These are phyloP conservation scores for Tricholoma sp. DNA, from an alignment of 768 basidiomycete species.

Conservation along the genomic window DNA sequence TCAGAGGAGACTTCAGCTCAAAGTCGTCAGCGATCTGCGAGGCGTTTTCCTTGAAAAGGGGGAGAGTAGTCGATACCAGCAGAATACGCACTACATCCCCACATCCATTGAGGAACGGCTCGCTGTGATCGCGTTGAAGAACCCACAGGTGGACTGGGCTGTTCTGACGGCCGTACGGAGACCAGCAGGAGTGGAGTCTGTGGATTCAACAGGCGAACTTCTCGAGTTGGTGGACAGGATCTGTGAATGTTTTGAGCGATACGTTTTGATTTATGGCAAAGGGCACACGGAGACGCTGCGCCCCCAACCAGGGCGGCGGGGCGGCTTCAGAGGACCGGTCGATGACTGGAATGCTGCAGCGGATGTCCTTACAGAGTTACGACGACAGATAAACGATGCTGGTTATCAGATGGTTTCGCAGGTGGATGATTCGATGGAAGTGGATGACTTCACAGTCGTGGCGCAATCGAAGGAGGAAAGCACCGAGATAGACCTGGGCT, in stretches of 20 bases:
- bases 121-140: not conserved
- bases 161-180: not conserved
- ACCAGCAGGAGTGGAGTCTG: not conserved
- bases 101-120: not conserved
- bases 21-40: not conserved
- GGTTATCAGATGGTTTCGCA: not conserved
- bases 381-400: not conserved
- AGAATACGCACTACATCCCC: not conserved
- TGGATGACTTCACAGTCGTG: not conserved
- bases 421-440: not conserved
- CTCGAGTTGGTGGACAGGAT: not conserved
- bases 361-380: not conserved
- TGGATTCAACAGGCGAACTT: not conserved
- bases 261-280: not conserved
- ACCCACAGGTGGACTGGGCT: not conserved
- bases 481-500: not conserved
- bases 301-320: not conserved
- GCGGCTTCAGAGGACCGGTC: not conserved
- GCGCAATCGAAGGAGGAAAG: not conserved
- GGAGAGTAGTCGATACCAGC: not conserved
- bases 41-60: not conserved
- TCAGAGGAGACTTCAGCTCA: not conserved
- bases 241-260: not conserved
- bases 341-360: not conserved
- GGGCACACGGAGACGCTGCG: not conserved